Evolutionary conservation across 2,329 filamentous ascomycete species (phyloP).

Genomic region (Huntiella decipiens): DNA sequence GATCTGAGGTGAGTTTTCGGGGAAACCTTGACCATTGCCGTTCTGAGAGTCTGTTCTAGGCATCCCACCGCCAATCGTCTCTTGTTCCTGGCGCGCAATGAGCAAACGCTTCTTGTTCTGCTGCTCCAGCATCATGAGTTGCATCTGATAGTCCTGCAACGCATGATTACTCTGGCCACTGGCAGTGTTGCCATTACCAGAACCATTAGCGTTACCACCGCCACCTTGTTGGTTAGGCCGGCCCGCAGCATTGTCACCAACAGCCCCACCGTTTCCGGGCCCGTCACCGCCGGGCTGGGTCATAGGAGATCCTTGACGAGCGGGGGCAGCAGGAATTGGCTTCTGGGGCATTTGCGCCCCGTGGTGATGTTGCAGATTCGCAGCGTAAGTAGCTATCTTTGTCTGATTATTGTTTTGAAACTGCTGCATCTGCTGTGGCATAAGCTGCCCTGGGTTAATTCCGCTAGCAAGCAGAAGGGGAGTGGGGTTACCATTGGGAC

Average conservation of each 20-base stretch:
- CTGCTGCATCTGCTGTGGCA: conserved; percentile 54
- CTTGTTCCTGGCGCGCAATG: conserved; percentile 68
- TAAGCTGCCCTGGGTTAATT: conserved; percentile 57
- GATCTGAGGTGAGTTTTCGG: conserved; percentile 48
- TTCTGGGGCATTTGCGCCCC: conserved; percentile 64
- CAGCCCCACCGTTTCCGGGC: conserved; percentile 41
- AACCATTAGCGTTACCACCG: conserved; percentile 26
- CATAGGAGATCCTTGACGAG: conserved; percentile 66
- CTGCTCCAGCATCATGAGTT: conserved; percentile 70
- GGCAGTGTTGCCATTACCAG: not conserved
- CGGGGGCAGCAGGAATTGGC: conserved; percentile 48
- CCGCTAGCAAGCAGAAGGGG: conserved; percentile 48
- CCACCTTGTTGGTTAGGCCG: conserved; percentile 27
- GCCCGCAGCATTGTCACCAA: conserved; percentile 38
- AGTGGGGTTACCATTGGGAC: conserved; percentile 26
- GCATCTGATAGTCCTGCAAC: conserved; percentile 76
- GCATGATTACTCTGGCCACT: conserved; percentile 46
- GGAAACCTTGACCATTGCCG: conserved; percentile 42
- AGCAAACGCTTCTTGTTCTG: conserved; percentile 74
- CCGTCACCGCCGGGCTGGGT: conserved; percentile 48
- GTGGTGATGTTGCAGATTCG: conserved; percentile 67
- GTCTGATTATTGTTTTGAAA: conserved; percentile 45
- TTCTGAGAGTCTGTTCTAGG: conserved; percentile 32
- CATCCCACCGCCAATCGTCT: conserved; percentile 30
- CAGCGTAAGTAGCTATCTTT: conserved; percentile 77